phyloP scores from a whole-genome alignment of 2,329 filamentous ascomycete species.

The Diaporthe helianthi region DNA sequence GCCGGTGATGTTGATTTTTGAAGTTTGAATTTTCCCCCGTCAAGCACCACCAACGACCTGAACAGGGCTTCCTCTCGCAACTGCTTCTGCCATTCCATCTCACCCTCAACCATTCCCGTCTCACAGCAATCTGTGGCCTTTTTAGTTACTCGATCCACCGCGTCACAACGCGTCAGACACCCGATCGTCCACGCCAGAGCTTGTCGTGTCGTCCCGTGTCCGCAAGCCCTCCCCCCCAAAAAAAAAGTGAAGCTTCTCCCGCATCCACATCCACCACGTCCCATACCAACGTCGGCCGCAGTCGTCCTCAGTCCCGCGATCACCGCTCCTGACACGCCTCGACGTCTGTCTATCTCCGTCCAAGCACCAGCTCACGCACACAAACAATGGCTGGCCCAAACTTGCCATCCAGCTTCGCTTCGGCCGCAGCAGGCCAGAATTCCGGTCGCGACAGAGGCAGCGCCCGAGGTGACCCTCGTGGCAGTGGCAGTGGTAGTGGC shows the following conservation, averaged over 20 bases:
- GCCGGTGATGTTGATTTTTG: slow-evolving; percentile 27
- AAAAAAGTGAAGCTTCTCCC: slow-evolving; percentile 17
- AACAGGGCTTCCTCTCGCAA: slow-evolving; percentile 27
- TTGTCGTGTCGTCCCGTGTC: slow-evolving; percentile 19
- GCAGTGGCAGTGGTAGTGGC: slow-evolving; percentile 61
- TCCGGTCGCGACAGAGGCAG: slow-evolving; percentile 65
- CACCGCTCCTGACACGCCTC: slow-evolving; percentile 3
- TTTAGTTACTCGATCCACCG: slow-evolving; percentile 11
- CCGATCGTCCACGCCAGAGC: slow-evolving; percentile 8
- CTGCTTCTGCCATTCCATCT: slow-evolving; percentile 10
- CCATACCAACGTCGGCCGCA: background rate
- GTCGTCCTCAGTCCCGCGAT: background rate
- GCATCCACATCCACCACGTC: background rate
- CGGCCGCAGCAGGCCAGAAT: slow-evolving; percentile 79
- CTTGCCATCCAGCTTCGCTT: slow-evolving; percentile 84
- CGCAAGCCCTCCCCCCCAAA: background rate
- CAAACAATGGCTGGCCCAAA: slow-evolving; percentile 68
- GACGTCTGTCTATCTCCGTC: background rate
- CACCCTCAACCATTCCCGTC: background rate
- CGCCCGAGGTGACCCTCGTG: slow-evolving; percentile 65
- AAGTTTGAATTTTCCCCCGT: slow-evolving; percentile 23
- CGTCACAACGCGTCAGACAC: slow-evolving; percentile 14
- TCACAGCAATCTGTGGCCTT: slow-evolving; percentile 20
- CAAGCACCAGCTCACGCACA: slow-evolving; percentile 31
- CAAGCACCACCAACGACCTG: slow-evolving; percentile 22